Conservation (phyloP, 2,329 filamentous ascomycete genomes). For the Fusarium nematophilum region DNA sequence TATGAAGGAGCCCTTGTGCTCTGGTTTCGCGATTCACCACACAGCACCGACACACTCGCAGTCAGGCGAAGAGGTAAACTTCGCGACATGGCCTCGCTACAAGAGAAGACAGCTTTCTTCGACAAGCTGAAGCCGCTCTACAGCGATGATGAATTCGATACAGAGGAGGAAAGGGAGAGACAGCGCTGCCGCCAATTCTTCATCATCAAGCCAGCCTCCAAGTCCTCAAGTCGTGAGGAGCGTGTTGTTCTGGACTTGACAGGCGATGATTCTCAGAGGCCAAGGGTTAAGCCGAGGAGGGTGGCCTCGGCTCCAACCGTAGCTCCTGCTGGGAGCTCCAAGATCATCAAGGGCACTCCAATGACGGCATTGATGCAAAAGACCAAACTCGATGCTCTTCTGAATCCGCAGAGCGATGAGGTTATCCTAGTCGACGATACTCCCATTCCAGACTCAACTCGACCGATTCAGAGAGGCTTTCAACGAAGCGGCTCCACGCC, state of each 20-base stretch:
- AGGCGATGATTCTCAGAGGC: conserved; percentile 21
- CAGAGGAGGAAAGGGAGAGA: conserved; percentile 49
- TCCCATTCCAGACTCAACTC: conserved; percentile 43
- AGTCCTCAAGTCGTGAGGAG: conserved; percentile 4
- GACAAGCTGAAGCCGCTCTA: conserved; percentile 52
- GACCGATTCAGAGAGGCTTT: conserved; percentile 26
- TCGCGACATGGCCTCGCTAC: conserved; percentile 43
- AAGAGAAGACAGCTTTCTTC: conserved; percentile 61
- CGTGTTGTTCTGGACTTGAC: conserved; percentile 30
- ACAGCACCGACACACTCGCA: background rate
- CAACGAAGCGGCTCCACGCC: conserved; percentile 49
- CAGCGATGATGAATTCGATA: conserved; percentile 46
- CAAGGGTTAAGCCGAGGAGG: conserved; percentile 33
- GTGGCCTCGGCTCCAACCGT: conserved; percentile 32
- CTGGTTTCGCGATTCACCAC: conserved; percentile 6
- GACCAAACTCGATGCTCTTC: conserved; percentile 31
- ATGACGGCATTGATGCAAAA: conserved; percentile 34
- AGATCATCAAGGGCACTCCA: conserved; percentile 48
- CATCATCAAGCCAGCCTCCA: conserved; percentile 12
- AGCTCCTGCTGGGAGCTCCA: conserved; percentile 2
- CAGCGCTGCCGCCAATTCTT: conserved; percentile 46
- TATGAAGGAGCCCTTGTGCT: conserved; percentile 6
- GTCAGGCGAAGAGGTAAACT: background rate
- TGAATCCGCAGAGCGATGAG: conserved; percentile 32
- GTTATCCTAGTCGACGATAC: conserved; percentile 43